Percentiles rank a stretch among this genome's conserved stretches.
phyloP scores from a whole-genome alignment of 371 early-diverging fungal genomes.

The Rhizopus sp. region DNA sequence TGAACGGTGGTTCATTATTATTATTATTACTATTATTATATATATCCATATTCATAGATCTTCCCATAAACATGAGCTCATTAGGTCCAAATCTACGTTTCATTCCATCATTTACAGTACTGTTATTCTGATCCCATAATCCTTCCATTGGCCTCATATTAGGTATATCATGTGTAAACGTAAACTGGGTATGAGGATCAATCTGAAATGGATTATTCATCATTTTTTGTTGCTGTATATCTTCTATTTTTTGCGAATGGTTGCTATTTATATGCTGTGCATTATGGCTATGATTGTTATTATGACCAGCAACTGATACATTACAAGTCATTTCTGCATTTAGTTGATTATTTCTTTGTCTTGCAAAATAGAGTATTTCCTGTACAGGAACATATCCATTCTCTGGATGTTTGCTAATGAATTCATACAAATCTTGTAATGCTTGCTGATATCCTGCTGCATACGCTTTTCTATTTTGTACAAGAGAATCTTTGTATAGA shows the following conservation, averaged over 20 bases:
- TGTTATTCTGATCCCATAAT: slow-evolving; percentile 20
- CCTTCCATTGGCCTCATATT: slow-evolving; percentile 13
- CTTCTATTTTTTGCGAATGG: slow-evolving; percentile 4
- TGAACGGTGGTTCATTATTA: slow-evolving; percentile 40
- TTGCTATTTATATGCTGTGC: neutral
- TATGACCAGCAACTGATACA: slow-evolving; percentile 48
- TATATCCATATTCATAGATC: slow-evolving; percentile 28
- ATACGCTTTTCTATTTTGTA: slow-evolving; percentile 64
- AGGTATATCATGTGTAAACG: slow-evolving; percentile 34
- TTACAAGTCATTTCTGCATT: slow-evolving; percentile 35
- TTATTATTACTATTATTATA: neutral
- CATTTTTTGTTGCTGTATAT: slow-evolving; percentile 14
- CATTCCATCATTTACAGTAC: slow-evolving; percentile 15
- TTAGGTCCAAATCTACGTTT: slow-evolving; percentile 33
- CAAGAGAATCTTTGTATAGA: slow-evolving; percentile 70
- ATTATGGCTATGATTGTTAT: slow-evolving; percentile 36
- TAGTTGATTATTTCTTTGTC: slow-evolving; percentile 50
- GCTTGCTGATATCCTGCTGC: slow-evolving; percentile 75
- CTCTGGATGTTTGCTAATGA: slow-evolving; percentile 47
- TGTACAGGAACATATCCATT: slow-evolving; percentile 53
- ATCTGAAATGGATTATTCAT: slow-evolving; percentile 39
- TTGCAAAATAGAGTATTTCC: slow-evolving; percentile 58
- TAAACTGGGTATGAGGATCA: slow-evolving; percentile 50
- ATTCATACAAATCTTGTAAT: slow-evolving; percentile 67
- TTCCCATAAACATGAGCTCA: slow-evolving; percentile 50